Base-by-base conservation (phyloP, 495 filamentous ascomycete species). In the Saxispiralis lemnorum region DNA sequence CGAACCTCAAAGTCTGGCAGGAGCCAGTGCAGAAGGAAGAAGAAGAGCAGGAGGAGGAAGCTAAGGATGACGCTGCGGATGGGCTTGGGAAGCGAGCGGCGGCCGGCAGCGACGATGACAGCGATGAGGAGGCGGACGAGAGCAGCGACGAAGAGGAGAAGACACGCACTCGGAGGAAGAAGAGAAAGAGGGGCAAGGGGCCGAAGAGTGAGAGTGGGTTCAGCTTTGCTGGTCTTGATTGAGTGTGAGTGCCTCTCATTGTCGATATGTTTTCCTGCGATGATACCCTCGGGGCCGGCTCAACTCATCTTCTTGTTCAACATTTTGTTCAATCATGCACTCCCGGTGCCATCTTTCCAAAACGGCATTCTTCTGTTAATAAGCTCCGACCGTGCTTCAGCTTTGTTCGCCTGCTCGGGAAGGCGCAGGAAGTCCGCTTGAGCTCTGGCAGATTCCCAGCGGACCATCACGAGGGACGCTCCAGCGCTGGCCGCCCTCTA, bases 1-100 rank as follows among this genome's bases (percentile, higher is more conserved):
- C 70, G 52, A 67, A 75, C 0, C 69, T 95, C 49, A 93, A 93
- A 63, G 76, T 95, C 9, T 95, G 86, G 86, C 66, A 76, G 51
- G 73, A 80, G 53, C 61, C 58, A 21, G 59, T 62, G 1, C 66
- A 66, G 11, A 62, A 58, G 20, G 65, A 58, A 2, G 62, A 46
- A 7, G 49, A 40, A n/a, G 59, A 56, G 10, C 61, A 59, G 1
- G 57, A 59, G 17, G 63, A 61, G 5, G 68, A 68, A 11, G 63
- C 60, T 16, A 64, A 57, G 5, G 60, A 49, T 1, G 44, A 16
- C 3, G 61, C 24, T 1, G 48, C 32, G 30, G 43, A 20, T 34
- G 59, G 56, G 63, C 62, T 21, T 1, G 48, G 33, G n/a, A 35
- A 42, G 34, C 58, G 56, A n/a, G 54, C 41, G 31, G 52, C 57